These are phyloP conservation scores for Cicer cuneatum DNA, from an alignment of 306 rosid genomes.

Conservation along the genomic window DNA sequence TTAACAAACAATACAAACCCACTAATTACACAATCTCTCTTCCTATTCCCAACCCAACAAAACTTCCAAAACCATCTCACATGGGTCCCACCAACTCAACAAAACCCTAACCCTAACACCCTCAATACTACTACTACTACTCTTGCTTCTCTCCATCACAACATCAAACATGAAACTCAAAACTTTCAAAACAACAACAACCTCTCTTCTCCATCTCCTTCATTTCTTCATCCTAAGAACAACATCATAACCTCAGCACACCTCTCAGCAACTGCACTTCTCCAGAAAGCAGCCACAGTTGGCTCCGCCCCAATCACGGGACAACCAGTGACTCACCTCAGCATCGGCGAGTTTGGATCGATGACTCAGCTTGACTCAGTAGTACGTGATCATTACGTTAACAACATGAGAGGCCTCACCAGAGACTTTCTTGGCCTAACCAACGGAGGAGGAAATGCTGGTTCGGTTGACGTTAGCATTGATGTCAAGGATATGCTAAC, in stretches of 20 bases:
- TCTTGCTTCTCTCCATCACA: conserved; percentile 26
- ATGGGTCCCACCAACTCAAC: conserved; percentile 66
- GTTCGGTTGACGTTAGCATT: conserved; percentile 50
- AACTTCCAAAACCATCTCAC: conserved; percentile 47
- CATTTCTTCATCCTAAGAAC: conserved; percentile 43
- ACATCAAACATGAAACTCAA: conserved; percentile 60
- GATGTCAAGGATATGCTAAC: conserved; percentile 65
- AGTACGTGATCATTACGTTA: conserved; percentile 45
- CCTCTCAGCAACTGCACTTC: conserved; percentile 91
- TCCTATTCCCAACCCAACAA: conserved; percentile 58
- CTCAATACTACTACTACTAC: no score
- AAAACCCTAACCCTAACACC: conserved; percentile 59
- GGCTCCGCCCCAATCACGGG: conserved; percentile 55
- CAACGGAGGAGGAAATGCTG: conserved; percentile 35
- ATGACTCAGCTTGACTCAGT: conserved; percentile 49
- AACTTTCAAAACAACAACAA: conserved; percentile 34
- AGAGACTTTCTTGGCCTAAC: conserved; percentile 88
- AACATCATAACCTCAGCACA: conserved; percentile 66
- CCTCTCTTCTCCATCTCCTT: conserved; percentile 35
- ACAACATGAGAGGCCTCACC: conserved; percentile 45
- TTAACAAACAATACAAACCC: conserved; percentile 45
- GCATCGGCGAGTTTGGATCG: conserved; percentile 53
- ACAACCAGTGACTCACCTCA: conserved; percentile 36
- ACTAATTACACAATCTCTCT: conserved; percentile 55
- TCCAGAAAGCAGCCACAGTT: conserved; percentile 83